Percentiles rank a stretch among this genome's conserved stretches.
Evolutionary conservation across 1,284 basidiomycete genomes (phyloP).

Genomic region (Sparassis latifolia): DNA sequence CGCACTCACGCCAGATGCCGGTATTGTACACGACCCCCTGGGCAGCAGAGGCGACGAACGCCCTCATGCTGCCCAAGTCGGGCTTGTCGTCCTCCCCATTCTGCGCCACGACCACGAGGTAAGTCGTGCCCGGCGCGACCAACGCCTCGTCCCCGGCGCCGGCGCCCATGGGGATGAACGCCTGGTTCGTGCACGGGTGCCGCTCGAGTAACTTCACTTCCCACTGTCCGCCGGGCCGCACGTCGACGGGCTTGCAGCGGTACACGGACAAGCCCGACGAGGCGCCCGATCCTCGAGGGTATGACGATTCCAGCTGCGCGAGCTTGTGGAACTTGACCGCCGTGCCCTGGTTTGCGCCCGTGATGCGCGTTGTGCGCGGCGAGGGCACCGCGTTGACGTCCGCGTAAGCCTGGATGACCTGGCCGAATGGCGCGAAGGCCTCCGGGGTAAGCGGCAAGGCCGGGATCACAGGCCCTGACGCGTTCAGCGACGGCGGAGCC

Average conservation of each 20-base stretch:
- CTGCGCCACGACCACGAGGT: conserved; percentile 80
- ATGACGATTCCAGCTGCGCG: conserved; percentile 57
- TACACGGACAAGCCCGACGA: conserved; percentile 70
- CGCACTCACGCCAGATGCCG: conserved; percentile 75
- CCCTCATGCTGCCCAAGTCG: conserved; percentile 65
- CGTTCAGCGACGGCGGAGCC: conserved; percentile 1
- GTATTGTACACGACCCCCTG: conserved; percentile 83
- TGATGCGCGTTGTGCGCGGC: conserved; percentile 58
- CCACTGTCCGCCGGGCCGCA: conserved; percentile 42
- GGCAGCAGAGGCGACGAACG: conserved; percentile 71
- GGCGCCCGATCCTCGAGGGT: conserved; percentile 48
- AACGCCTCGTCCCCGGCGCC: conserved; percentile 33
- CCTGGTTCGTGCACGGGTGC: conserved; percentile 77
- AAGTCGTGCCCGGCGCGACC: conserved; percentile 44
- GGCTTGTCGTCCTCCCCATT: conserved; percentile 74
- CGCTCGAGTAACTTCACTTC: conserved; percentile 62
- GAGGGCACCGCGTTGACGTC: conserved; percentile 56
- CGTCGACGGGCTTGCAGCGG: conserved; percentile 56
- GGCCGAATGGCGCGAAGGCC: conserved; percentile 77
- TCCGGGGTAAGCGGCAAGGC: conserved; percentile 78
- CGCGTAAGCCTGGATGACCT: conserved; percentile 80
- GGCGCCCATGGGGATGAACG: conserved; percentile 83
- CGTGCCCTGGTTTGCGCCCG: conserved; percentile 80
- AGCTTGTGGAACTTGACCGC: conserved; percentile 90
- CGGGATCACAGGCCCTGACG: conserved; percentile 37